These are phyloP conservation scores for Tribonema minus DNA, from an alignment of 108 stramenopile genomes.

Conservation along the genomic window DNA sequence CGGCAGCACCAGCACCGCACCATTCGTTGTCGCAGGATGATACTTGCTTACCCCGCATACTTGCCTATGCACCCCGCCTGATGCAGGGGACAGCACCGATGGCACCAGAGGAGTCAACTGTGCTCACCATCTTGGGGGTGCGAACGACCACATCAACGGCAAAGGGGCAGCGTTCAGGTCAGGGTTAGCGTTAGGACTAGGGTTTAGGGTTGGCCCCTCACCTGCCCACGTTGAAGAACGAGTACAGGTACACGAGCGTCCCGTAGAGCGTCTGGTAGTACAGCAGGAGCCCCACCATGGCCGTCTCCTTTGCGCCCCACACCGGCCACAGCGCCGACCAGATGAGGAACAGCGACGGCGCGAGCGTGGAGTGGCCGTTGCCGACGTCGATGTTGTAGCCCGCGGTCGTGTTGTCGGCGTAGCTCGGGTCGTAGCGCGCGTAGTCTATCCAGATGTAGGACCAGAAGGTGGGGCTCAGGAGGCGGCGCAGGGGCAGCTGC, in stretches of 20 bases:
- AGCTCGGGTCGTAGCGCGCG: constrained; percentile 48
- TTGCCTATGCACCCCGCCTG: neutral
- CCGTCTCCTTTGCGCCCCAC: constrained; percentile 8
- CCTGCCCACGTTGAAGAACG: constrained; percentile 29
- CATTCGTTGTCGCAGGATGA: too few species aligned
- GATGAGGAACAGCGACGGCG: constrained; percentile 39
- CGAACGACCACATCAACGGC: neutral
- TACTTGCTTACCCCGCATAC: too few species aligned
- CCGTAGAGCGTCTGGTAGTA: constrained; percentile 29
- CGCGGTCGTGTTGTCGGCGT: constrained; percentile 38
- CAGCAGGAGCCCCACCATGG: constrained; percentile 7
- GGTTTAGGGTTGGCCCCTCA: neutral
- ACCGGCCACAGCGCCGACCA: constrained; percentile 13
- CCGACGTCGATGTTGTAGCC: constrained; percentile 55
- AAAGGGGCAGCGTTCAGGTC: neutral
- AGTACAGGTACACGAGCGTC: constrained; percentile 2
- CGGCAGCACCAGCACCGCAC: too few species aligned
- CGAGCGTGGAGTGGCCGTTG: constrained; percentile 50
- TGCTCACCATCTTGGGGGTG: neutral
- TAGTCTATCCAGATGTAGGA: constrained; percentile 52
- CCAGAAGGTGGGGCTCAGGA: constrained; percentile 48
- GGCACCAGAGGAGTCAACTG: too few species aligned
- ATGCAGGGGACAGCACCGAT: neutral
- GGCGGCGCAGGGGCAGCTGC: constrained; percentile 13
- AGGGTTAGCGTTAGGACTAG: neutral